phyloP scores from a whole-genome alignment of 106 monocot species.

The Narthecium ossifragum region DNA sequence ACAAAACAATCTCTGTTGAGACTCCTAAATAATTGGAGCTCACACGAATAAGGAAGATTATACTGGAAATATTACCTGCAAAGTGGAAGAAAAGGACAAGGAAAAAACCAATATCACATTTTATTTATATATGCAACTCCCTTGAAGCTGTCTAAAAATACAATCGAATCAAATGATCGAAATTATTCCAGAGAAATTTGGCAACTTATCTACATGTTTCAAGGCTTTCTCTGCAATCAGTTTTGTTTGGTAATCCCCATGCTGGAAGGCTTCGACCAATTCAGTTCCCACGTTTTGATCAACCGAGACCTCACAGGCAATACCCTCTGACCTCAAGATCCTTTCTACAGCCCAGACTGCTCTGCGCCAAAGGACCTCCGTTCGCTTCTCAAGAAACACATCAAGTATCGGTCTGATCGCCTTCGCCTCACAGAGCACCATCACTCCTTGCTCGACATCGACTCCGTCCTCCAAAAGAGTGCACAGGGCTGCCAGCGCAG shows the following conservation, averaged over 20 bases:
- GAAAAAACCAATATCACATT: too few species aligned
- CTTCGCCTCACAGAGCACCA: constrained; percentile 52
- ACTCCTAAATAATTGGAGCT: too few species aligned
- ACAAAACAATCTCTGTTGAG: too few species aligned
- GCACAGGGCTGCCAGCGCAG: constrained; percentile 61
- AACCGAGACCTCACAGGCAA: constrained; percentile 56
- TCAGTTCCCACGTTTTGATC: constrained; percentile 69
- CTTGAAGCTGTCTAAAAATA: too few species aligned
- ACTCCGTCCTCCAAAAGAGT: constrained; percentile 65
- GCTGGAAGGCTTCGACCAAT: constrained; percentile 77
- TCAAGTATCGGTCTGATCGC: constrained; percentile 68
- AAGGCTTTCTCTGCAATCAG: constrained; percentile 85
- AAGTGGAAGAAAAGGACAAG: too few species aligned
- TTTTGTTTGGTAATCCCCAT: constrained; percentile 65
- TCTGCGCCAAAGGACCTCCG: constrained; percentile 45
- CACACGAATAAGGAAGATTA: too few species aligned
- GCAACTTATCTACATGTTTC: constrained; percentile 79
- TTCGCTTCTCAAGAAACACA: constrained; percentile 47
- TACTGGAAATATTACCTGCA: too few species aligned
- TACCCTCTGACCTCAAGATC: constrained; percentile 73
- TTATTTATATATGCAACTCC: too few species aligned
- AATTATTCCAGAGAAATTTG: constrained; percentile 91
- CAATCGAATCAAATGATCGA: too few species aligned
- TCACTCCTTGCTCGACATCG: constrained; percentile 63
- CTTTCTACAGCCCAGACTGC: constrained; percentile 94